Conservation (phyloP, 192 early-diverging fungal species). For the Coemansia sp. region DNA sequence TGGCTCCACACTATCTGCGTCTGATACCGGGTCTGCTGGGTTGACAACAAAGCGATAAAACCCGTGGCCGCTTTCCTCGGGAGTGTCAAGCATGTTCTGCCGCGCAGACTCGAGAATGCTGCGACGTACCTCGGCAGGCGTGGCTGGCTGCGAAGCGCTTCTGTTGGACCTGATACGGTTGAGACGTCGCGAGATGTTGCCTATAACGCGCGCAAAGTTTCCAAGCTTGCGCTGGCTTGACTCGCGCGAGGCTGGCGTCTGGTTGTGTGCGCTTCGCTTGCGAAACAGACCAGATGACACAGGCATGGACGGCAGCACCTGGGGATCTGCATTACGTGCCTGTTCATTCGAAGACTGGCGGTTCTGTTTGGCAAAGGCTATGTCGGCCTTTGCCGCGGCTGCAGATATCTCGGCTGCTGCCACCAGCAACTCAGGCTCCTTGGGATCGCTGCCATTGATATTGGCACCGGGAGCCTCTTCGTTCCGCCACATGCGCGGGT, state of each 20-base stretch:
- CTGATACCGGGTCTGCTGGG: constrained; percentile 46
- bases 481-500: constrained; percentile 18
- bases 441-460: constrained; percentile 1
- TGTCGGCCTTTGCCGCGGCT: background rate
- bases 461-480: constrained; percentile 14
- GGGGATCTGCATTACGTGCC: background rate
- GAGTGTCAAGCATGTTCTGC: constrained; percentile 32
- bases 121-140: constrained; percentile 38
- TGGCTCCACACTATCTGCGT: constrained; percentile 24
- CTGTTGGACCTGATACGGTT: constrained; percentile 40
- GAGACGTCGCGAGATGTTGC: constrained; percentile 40
- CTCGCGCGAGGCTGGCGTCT: constrained; percentile 8
- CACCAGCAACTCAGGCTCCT: background rate
- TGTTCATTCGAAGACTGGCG: background rate
- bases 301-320: constrained; percentile 27
- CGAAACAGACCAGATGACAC: constrained; percentile 26
- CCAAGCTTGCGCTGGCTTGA: constrained; percentile 25
- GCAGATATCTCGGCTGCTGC: constrained; percentile 7
- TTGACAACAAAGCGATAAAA: constrained; percentile 48
- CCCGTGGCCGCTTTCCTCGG: constrained; percentile 22
- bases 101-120: constrained; percentile 41
- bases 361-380: background rate
- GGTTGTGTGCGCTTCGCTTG: background rate
- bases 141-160: constrained; percentile 54
- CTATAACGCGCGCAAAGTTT: constrained; percentile 41